Conservation (phyloP, 331 rosid genomes). For the Acacia concinna region DNA sequence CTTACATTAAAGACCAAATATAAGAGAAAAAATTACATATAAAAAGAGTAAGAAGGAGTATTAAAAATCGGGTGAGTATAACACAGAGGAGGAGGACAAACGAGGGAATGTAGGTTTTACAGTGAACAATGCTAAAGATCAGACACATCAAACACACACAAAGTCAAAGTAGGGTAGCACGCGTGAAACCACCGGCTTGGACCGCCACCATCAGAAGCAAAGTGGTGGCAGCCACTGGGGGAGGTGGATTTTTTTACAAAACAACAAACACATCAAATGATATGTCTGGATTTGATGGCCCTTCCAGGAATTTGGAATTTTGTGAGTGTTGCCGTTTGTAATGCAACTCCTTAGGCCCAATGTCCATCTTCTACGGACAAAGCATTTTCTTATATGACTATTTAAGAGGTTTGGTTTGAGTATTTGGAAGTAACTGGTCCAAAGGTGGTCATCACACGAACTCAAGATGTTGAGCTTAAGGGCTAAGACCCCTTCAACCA, state of each 20-base stretch:
- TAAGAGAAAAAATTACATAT: too few species aligned
- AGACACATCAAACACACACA: neutral
- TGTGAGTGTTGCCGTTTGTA: neutral
- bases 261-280: too few species aligned
- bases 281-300: neutral
- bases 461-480: too few species aligned
- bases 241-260: neutral
- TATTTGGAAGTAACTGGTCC: too few species aligned
- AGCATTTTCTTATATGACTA: too few species aligned
- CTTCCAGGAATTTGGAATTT: neutral
- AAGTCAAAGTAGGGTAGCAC: conserved; percentile 9
- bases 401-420: too few species aligned
- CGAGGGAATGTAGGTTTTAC: neutral
- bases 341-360: neutral
- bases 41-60: too few species aligned
- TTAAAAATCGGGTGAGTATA: too few species aligned
- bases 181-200: neutral
- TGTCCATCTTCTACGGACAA: neutral
- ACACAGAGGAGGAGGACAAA: neutral
- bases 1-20: too few species aligned
- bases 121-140: neutral
- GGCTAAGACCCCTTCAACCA: too few species aligned
- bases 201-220: neutral
- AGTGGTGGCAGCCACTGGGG: neutral
- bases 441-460: too few species aligned